A percentile compares a stretch with the other conserved stretches of the same genome.
Conservation (phyloP, 75 land plant species). For the Selaginella tamariscina region DNA sequence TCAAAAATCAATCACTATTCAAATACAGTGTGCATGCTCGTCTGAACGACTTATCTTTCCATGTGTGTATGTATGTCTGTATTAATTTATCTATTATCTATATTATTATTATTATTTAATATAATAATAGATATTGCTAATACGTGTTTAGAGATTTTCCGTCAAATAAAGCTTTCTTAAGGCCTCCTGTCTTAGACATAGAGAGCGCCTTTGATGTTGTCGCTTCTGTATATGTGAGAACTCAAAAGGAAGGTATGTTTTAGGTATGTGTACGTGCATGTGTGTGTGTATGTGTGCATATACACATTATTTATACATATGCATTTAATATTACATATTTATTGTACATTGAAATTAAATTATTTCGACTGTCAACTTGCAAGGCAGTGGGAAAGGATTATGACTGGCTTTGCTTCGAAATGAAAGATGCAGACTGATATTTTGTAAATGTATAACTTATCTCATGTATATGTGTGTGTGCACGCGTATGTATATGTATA, state of each 20-base stretch:
- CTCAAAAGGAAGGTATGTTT: conserved; percentile 17
- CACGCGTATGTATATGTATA: no score
- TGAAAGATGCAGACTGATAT: conserved; percentile 14
- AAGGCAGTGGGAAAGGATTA: conserved; percentile 13
- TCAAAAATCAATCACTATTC: conserved; percentile 5
- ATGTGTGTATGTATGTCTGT: neutral
- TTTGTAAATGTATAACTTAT: no score
- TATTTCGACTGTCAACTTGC: conserved; percentile 4
- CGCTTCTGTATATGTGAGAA: conserved; percentile 7
- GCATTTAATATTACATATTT: neutral
- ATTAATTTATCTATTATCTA: neutral
- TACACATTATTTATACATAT: neutral
- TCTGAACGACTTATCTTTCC: neutral
- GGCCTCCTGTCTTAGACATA: conserved; percentile 15
- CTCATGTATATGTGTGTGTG: no score
- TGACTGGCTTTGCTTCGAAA: conserved; percentile 14
- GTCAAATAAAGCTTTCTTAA: conserved; percentile 16
- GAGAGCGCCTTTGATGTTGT: conserved; percentile 18
- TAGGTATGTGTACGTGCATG: neutral
- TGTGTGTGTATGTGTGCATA: neutral
- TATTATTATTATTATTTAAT: neutral
- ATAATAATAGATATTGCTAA: neutral
- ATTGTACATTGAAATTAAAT: neutral
- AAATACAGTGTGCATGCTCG: neutral
- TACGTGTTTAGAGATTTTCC: conserved; percentile 17